Evolutionary conservation across 169 alveolate species (phyloP), one percentile per base, ranked within the genome.

Genomic region (Neospora caninum): DNA sequence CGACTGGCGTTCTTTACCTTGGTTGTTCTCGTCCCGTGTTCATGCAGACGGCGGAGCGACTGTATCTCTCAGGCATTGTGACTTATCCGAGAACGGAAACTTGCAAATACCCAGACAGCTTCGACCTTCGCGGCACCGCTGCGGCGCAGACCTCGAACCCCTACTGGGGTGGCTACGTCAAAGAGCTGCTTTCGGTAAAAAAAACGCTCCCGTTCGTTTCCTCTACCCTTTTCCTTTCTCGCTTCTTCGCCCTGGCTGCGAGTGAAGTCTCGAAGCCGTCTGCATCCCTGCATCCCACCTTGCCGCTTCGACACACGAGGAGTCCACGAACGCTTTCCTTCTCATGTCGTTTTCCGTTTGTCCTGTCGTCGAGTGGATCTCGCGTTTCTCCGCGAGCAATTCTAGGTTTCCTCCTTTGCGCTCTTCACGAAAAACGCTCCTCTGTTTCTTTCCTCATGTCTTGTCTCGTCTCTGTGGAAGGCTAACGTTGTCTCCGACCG

Each of bases 11-110:
- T 64, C 27, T 69, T 18, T 18, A 31, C 39, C 16, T 69, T 34
- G 16, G 4, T 6, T 34, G 82, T 34, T 20, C 18, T 9, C 39
- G 34, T 20, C 39, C 82, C 42, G 13, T 34, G 45, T 78, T 45
- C 91, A 18, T 9, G 80, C 97, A 96, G 87, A 96, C 98, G 80
- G 99, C 99, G 27, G 99, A 99, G 96, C 98, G 97, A 38, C 96
- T 99, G 73, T 99, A 99, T 96, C 96, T 99, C 73, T 95, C 97
- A 78, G 99, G 99, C 0, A 98, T 88, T 96, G 98, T 98, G 29
- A 98, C 99, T 27, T 99, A 99, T 94, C 99, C 99, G 25, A 97
- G 99, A 91, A 99, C 99, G n/a, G 99, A 99, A 96, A 97, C 99
- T 7, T 97, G 98, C 42, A 94, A 97, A 54, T 92, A 95, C 88